phyloP scores from a whole-genome alignment of 768 basidiomycete genomes.

The Leucosporidium creatinivorum region DNA sequence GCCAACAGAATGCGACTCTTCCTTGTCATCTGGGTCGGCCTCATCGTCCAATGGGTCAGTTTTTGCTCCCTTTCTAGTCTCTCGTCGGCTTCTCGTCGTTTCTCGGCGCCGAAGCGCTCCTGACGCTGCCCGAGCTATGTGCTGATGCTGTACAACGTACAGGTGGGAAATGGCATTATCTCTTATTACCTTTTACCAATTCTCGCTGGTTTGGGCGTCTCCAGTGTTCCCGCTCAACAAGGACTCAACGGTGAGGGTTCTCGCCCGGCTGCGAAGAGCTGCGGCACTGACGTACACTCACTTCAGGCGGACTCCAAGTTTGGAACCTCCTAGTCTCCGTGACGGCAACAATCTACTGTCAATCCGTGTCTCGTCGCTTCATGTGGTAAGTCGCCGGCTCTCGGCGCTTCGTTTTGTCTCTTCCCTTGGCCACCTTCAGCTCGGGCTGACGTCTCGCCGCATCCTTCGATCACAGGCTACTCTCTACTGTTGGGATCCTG shows the following conservation, averaged over 20 bases:
- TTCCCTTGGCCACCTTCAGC: too few relatives aligned
- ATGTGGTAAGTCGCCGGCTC: background rate
- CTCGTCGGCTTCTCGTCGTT: too few relatives aligned
- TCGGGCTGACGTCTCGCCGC: too few relatives aligned
- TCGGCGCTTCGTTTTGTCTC: background rate
- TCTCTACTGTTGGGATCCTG: background rate
- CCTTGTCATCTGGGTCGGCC: slow-evolving; percentile 16
- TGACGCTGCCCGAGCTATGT: too few relatives aligned
- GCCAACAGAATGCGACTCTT: slow-evolving; percentile 21
- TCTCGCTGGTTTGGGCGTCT: slow-evolving; percentile 23
- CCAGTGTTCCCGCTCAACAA: too few relatives aligned
- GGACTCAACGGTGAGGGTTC: too few relatives aligned
- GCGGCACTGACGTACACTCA: background rate
- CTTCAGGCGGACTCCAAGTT: slow-evolving; percentile 5
- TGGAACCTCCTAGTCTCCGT: slow-evolving; percentile 7
- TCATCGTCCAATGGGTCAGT: slow-evolving; percentile 2
- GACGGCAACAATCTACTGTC: background rate
- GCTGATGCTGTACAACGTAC: too few relatives aligned
- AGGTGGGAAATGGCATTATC: slow-evolving; percentile 17
- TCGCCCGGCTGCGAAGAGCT: background rate
- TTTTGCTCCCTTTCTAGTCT: too few relatives aligned
- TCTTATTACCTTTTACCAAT: background rate
- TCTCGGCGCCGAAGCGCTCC: too few relatives aligned
- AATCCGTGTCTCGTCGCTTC: background rate
- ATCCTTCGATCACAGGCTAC: background rate